Evolutionary conservation across 1,284 basidiomycete genomes (phyloP), one percentile per base, ranked within the genome.

Genomic region (Uromyces viciae-fabae): DNA sequence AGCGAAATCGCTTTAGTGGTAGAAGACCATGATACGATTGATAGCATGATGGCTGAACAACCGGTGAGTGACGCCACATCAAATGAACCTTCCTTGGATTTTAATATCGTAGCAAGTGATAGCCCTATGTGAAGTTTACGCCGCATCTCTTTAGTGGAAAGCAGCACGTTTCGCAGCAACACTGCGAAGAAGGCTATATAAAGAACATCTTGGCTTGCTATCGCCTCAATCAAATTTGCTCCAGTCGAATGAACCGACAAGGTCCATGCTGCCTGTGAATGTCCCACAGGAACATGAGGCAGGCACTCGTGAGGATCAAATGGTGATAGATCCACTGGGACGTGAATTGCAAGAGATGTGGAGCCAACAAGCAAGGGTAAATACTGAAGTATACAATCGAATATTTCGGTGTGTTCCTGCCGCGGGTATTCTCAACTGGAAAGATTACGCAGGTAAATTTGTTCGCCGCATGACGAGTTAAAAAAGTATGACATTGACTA

Each of bases 1-100:
- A 94, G 93, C 0, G 95, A 98, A 87, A 96, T 97, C 83, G 93
- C 93, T 0, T 87, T 95, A 7, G 90, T 97, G 22, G 91, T 96
- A 36, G 94, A 97, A 86, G 95, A 98, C 84, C 87, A 89, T 1
- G 93, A 96, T 77, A 88, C 91, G 87, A 88, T 98, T 74, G 88
- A 90, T 75, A 90, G 91, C 9, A 88, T 85, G 3, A 96, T 97
- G 94, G 88, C 94, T 83, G 94, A 93, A 2, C 86, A 90, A 82
- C 89, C 79, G 15, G 81, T 82, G 15, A 64, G 82, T 68, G 38
- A 33, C 33, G 76, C 38, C 25, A 64, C 14, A 73, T 75, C n/a
- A 15, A 15, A 1, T 40, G 4, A 19, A 66, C 38, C 43, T 17
- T 40, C n/a, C 56, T 58, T 3, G 9, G 38, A 66, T 40, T 1